Base-by-base conservation (phyloP, 495 filamentous ascomycete genomes). In the Opeltia flavorubescens region DNA sequence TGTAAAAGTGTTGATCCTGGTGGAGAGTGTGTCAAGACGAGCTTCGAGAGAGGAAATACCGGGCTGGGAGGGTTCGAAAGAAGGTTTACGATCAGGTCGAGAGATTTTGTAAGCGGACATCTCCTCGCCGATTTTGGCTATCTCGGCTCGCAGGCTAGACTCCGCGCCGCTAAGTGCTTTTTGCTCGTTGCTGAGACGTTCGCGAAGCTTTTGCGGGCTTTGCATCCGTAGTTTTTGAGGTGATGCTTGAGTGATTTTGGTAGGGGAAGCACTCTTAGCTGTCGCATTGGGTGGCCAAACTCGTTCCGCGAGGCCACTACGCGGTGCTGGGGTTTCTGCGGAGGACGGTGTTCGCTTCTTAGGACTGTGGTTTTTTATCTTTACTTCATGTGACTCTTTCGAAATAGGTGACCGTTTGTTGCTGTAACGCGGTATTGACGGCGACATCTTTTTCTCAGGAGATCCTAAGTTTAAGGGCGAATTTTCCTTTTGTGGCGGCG, bases 151-250 rank as follows among this genome's bases (percentile, higher is more conserved):
- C 13, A 95, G 60, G 2, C 71, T 75, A 18, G 71, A 64, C 48
- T 88, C 82, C 0, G 78, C 74, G n/a, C 76, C 70, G 25, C 71
- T 72, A 24, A 91, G 76, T 2, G 79, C 73, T 39, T 72, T 80
- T 57, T 86, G 83, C 57, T 95, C 88, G 42, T 72, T 77, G 47
- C 86, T 79, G 6, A 95, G 72, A 42, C 89, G 84, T 62, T 95
- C 86, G 36, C 91, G 84, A 27, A 95, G 76, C 66, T 94, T 95
- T 53, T 93, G 86, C 0, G 89, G 84, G 35, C 82, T 89, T 62
- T 94, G 89, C 62, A 95, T 77, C 40, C 86, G 82, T 47, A 93
- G 68, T 54, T 83, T 91, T 52, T 75, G 75, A 28, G 71, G 64
- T 46, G 60, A 66, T 39, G 43, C 24, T 30, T 66, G 63, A 8